phyloP scores from a whole-genome alignment of 768 basidiomycete species.

The Saitozyma podzolica region DNA sequence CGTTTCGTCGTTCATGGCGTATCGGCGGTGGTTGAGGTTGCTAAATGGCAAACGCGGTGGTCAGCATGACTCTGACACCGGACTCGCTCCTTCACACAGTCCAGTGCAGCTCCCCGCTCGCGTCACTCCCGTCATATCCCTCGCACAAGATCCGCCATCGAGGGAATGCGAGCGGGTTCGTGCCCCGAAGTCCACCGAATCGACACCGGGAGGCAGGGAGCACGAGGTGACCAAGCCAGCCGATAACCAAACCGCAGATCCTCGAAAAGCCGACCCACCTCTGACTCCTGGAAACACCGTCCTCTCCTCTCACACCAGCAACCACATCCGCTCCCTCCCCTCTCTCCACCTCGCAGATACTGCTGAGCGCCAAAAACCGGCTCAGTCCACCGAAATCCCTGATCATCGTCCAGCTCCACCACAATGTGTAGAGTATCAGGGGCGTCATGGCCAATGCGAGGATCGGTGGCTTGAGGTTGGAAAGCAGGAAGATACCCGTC shows the following conservation, averaged over 20 bases:
- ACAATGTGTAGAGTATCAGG: constrained; percentile 69
- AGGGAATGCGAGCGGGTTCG: too few species aligned
- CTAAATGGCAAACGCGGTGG: constrained; percentile 41
- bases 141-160: too few species aligned
- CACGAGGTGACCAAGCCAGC: too few species aligned
- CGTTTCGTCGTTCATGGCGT: constrained; percentile 90
- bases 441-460: constrained; percentile 70
- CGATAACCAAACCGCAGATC: too few species aligned
- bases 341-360: constrained; percentile 74
- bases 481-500: constrained; percentile 87
- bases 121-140: too few species aligned
- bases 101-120: too few species aligned
- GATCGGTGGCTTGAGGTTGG: constrained; percentile 53
- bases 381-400: constrained; percentile 70
- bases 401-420: constrained; percentile 79
- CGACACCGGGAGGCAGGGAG: background rate
- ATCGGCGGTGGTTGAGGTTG: constrained; percentile 79
- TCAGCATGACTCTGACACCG: background rate
- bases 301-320: constrained; percentile 69
- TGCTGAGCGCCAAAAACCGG: constrained; percentile 76
- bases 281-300: constrained; percentile 85
- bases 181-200: background rate
- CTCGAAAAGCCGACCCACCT: constrained; percentile 59
- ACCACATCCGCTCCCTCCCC: constrained; percentile 84
- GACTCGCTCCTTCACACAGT: too few species aligned